Percentiles rank a stretch among this genome's conserved stretches.
phyloP scores from a whole-genome alignment of 2,329 filamentous ascomycete genomes.

The Fusarium fracticaudum region DNA sequence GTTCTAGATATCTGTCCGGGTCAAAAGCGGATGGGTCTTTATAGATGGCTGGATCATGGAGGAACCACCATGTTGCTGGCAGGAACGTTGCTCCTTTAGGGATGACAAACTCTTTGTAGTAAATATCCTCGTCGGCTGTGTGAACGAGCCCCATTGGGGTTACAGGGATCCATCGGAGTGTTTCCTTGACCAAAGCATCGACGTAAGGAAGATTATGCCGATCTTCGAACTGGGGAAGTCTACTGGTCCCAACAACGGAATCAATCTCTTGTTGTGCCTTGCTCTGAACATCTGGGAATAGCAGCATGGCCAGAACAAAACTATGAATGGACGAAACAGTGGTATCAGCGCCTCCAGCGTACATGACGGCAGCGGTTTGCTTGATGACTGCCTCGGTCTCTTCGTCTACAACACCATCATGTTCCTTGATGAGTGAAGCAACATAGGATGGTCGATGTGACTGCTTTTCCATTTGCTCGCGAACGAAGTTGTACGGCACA shows the following conservation, averaged over 20 bases:
- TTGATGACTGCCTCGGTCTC: background rate
- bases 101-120: conserved; percentile 29
- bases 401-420: background rate
- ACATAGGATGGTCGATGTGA: conserved; percentile 32
- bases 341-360: background rate
- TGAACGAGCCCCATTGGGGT: conserved; percentile 49
- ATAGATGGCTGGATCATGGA: conserved; percentile 74
- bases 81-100: conserved; percentile 35
- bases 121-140: conserved; percentile 43
- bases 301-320: conserved; percentile 29
- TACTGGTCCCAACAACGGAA: conserved; percentile 31
- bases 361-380: background rate
- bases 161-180: conserved; percentile 39
- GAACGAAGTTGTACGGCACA: conserved; percentile 41
- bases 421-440: conserved; percentile 27
- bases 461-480: conserved; percentile 31
- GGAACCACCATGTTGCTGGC: conserved; percentile 35
- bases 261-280: conserved; percentile 41
- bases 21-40: conserved; percentile 48
- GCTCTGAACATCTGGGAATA: conserved; percentile 22
- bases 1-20: conserved; percentile 24
- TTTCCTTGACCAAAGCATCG: conserved; percentile 43
- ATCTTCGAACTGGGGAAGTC: conserved; percentile 40
- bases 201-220: conserved; percentile 42
- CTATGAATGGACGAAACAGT: background rate